Evolutionary conservation across 768 basidiomycete species (phyloP), one percentile per base, ranked within the genome.

Genomic region (Mrakia gelida): DNA sequence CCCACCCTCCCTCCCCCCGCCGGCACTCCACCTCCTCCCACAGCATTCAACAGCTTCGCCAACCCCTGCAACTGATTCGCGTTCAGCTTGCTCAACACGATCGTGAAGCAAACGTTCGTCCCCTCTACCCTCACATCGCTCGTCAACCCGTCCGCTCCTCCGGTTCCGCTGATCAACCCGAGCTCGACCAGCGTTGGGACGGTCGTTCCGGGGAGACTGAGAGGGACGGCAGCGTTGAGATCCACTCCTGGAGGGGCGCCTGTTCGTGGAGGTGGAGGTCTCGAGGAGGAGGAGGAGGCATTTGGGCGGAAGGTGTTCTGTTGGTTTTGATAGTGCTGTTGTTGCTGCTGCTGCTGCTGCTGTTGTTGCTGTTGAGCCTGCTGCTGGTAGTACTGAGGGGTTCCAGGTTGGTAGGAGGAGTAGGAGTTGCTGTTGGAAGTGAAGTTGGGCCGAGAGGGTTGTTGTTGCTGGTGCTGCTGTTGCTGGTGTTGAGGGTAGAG

Each of bases 51-150:
- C 34, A 73, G 23, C 61, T 62, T 49, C 6, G 73, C 73, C 45
- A 73, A 49, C 32, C 73, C 73, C 54, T 62, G 45, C 56, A 73
- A 10, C 73, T 73, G 73, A n/a, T n/a, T 30, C 52, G 49, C 52
- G 32, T 43, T 73, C 28, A 73, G 28, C 54, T 34, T 28, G 21
- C 73, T 43, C 28, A 73, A 34, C 30, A 30, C 56, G 23, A 73
- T 15, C 26, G 30, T 32, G 23, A 73, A 73, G 10, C 30, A 34
- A 15, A 73, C 61, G 54, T 73, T 73, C 34, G 26, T 15, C 41
- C 49, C 73, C 26, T 73, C 73, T 1, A 61, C 52, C 54, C 73
- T 52, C 16, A 73, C 30, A 8, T 61, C 13, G 34, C 54, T 59
- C 54, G 61, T 49, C 52, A 73, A 32, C 21, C 45, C 52, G 18